A percentile compares a stretch with the other conserved stretches of the same genome.
Evolutionary conservation across 805 yeast genomes (phyloP).

Genomic region (Candida chilensis): DNA sequence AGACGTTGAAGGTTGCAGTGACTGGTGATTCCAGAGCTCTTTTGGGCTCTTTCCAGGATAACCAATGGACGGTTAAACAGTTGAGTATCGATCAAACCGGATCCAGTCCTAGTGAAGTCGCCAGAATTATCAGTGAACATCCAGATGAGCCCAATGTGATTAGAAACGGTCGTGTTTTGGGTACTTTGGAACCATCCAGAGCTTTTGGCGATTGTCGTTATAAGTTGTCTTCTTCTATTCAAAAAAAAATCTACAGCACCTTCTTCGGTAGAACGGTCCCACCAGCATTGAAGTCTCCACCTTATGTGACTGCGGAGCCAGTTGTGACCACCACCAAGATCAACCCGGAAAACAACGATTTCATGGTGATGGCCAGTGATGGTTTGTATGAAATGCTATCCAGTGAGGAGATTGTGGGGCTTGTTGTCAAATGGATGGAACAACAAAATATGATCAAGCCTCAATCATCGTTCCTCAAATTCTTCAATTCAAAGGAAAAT

Average conservation of each 20-base stretch:
- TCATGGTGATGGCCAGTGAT: slow-evolving; percentile 88
- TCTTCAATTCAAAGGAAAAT: slow-evolving; percentile 14
- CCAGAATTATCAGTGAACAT: slow-evolving; percentile 75
- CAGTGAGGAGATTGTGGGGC: slow-evolving; percentile 85
- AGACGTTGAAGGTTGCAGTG: slow-evolving; percentile 78
- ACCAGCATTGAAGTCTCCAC: slow-evolving; percentile 73
- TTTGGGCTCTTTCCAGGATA: slow-evolving; percentile 62
- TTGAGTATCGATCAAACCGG: slow-evolving; percentile 93
- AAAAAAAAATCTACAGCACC: slow-evolving; percentile 60
- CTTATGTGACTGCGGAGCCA: slow-evolving; percentile 96
- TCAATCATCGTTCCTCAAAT: slow-evolving; percentile 34
- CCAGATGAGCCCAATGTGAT: slow-evolving; percentile 85
- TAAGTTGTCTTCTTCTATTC: slow-evolving; percentile 70
- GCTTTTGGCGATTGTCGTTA: slow-evolving; percentile 97
- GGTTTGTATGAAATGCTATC: slow-evolving; percentile 88
- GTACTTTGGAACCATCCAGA: slow-evolving; percentile 89
- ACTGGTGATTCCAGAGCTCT: slow-evolving; percentile 95
- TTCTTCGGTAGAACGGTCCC: slow-evolving; percentile 80
- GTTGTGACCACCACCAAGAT: slow-evolving; percentile 77
- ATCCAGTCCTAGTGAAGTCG: slow-evolving; percentile 79
- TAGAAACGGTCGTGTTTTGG: slow-evolving; percentile 82
- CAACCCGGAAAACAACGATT: slow-evolving; percentile 64
- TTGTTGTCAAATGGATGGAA: slow-evolving; percentile 92
- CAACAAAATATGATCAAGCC: slow-evolving; percentile 53
- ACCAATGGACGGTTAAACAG: slow-evolving; percentile 82